phyloP scores from a whole-genome alignment of 345 rosid species.

The Syzygium aromaticum region DNA sequence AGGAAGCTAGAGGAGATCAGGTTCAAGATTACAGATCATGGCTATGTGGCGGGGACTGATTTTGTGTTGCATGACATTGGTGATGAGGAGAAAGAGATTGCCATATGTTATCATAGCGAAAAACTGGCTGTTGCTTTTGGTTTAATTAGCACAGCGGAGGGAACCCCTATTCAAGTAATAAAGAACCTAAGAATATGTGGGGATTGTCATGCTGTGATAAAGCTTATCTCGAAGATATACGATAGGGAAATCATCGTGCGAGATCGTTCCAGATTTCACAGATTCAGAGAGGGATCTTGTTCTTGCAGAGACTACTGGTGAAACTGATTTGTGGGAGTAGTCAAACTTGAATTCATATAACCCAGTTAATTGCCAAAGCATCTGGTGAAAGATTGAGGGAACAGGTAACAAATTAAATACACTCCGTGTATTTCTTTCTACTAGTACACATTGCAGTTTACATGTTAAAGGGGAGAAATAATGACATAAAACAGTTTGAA shows the following conservation, averaged over 20 bases:
- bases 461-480: background rate
- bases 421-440: background rate
- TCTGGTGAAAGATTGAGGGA: background rate
- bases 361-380: background rate
- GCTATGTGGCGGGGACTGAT: constrained; percentile 67
- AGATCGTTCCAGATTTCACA: constrained; percentile 77
- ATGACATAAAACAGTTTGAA: background rate
- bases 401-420: background rate
- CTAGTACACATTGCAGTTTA: background rate
- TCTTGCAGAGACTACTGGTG: constrained; percentile 87
- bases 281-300: constrained; percentile 61
- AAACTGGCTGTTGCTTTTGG: constrained; percentile 87
- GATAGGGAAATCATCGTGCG: constrained; percentile 68
- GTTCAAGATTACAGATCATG: constrained; percentile 54
- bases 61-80: constrained; percentile 84
- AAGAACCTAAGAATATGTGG: constrained; percentile 88
- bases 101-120: constrained; percentile 70
- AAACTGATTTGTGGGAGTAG: background rate
- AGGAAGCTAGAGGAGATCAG: constrained; percentile 66
- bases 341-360: background rate
- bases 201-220: constrained; percentile 69
- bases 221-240: constrained; percentile 64
- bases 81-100: constrained; percentile 86
- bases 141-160: constrained; percentile 38
- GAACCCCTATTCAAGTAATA: constrained; percentile 56